Evolutionary conservation across 441 rosid genomes (phyloP).

Genomic region (Corymbia citriodora): DNA sequence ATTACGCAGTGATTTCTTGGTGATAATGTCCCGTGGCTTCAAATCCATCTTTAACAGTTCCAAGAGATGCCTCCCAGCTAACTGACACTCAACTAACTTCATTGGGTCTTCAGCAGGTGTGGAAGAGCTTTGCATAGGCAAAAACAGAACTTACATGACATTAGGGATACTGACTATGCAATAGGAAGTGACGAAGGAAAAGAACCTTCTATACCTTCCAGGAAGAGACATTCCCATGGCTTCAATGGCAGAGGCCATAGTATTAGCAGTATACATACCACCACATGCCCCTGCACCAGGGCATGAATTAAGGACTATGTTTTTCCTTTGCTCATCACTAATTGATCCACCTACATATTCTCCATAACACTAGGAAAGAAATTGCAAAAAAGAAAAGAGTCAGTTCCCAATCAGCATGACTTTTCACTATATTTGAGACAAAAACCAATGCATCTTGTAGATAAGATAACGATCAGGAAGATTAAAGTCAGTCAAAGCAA

Average conservation of each 20-base stretch:
- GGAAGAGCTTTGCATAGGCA: slow-evolving; percentile 57
- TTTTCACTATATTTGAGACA: background rate
- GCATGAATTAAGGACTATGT: slow-evolving; percentile 74
- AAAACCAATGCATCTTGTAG: background rate
- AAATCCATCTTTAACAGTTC: slow-evolving; percentile 82
- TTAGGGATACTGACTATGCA: background rate
- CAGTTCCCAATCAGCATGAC: background rate
- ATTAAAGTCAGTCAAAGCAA: background rate
- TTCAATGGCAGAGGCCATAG: slow-evolving; percentile 99
- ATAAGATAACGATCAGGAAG: background rate
- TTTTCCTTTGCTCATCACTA: slow-evolving; percentile 68
- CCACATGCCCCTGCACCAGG: slow-evolving; percentile 99
- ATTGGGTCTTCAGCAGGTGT: slow-evolving; percentile 90
- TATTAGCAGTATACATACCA: slow-evolving; percentile 98
- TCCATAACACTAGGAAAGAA: slow-evolving; percentile 56
- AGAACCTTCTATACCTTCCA: slow-evolving; percentile 50
- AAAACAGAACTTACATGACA: background rate
- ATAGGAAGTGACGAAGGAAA: background rate
- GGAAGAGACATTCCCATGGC: slow-evolving; percentile 99
- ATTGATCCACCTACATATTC: slow-evolving; percentile 84
- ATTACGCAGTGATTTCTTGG: slow-evolving; percentile 67
- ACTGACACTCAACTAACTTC: slow-evolving; percentile 88
- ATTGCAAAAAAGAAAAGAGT: background rate
- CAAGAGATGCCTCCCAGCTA: slow-evolving; percentile 84
- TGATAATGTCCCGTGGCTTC: slow-evolving; percentile 92